Conservation (phyloP, 306 rosid genomes). For the Medicago lupulina region DNA sequence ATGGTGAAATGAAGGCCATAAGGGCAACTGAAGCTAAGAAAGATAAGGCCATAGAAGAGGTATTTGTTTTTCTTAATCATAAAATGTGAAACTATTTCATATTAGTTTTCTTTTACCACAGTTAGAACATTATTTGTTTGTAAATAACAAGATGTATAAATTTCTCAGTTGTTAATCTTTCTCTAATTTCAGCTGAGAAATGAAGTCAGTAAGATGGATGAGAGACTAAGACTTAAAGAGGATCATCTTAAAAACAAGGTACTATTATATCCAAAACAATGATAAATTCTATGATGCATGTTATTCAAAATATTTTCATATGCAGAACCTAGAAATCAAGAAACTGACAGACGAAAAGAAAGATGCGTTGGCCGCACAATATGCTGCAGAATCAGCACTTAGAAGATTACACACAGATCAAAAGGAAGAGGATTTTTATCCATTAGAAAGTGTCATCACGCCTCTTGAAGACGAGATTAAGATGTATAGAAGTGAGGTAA, state of each 20-base stretch:
- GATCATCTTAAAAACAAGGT: constrained; percentile 82
- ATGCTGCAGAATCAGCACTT: constrained; percentile 89
- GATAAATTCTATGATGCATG: constrained; percentile 20
- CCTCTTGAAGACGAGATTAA: constrained; percentile 95
- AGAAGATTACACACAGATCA: constrained; percentile 71
- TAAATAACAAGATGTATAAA: constrained; percentile 7
- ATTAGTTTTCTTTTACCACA: neutral
- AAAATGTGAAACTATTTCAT: constrained; percentile 7
- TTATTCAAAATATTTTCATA: constrained; percentile 37
- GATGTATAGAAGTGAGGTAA: constrained; percentile 83
- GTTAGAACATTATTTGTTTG: neutral
- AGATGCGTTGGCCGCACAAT: constrained; percentile 87
- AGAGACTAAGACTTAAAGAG: constrained; percentile 56
- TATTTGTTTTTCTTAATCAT: constrained; percentile 23
- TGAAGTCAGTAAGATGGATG: constrained; percentile 59
- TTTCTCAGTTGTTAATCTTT: neutral
- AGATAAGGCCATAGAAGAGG: constrained; percentile 89
- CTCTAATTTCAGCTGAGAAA: constrained; percentile 63
- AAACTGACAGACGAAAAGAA: constrained; percentile 71
- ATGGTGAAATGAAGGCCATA: constrained; percentile 75
- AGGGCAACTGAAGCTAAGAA: constrained; percentile 72
- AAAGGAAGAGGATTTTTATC: constrained; percentile 69
- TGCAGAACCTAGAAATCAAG: constrained; percentile 88
- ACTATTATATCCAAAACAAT: neutral
- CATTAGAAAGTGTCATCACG: constrained; percentile 71